A percentile compares a stretch with the other conserved stretches of the same genome.
Conservation (phyloP, 2,329 filamentous ascomycete genomes). For the Fusarium heterosporum region DNA sequence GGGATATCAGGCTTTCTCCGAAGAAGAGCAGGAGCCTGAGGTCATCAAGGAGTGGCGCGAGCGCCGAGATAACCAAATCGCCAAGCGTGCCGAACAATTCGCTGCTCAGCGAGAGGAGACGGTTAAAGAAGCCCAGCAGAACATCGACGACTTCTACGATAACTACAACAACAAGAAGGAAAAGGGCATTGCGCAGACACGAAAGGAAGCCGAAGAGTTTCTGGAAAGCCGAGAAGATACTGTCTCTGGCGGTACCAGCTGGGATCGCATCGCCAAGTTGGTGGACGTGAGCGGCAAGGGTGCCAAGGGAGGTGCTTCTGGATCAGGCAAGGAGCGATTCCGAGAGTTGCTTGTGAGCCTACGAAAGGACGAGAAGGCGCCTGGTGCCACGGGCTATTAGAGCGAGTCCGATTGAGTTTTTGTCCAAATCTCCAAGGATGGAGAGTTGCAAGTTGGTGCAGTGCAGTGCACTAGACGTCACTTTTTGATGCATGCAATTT, state of each 20-base stretch:
- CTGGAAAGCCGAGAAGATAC: constrained; percentile 90
- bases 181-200: constrained; percentile 88
- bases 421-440: constrained; percentile 9
- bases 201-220: constrained; percentile 94
- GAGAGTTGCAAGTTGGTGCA: constrained; percentile 35
- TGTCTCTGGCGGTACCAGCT: constrained; percentile 93
- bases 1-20: constrained; percentile 67
- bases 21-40: constrained; percentile 85
- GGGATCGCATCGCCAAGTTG: constrained; percentile 97
- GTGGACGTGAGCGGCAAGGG: constrained; percentile 98
- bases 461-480: constrained; percentile 39
- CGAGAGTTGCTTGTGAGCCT: constrained; percentile 88
- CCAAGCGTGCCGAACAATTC: constrained; percentile 87
- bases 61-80: constrained; percentile 83
- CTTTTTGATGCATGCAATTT: constrained; percentile 42
- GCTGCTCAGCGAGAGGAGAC: constrained; percentile 85
- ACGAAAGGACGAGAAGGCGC: constrained; percentile 91
- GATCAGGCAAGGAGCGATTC: constrained; percentile 96
- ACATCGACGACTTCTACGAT: constrained; percentile 99
- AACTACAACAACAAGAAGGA: constrained; percentile 99
- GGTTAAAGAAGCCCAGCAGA: constrained; percentile 87
- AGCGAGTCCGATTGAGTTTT: constrained; percentile 16
- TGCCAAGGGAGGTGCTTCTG: constrained; percentile 83
- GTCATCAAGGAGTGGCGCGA: constrained; percentile 94
- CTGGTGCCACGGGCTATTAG: constrained; percentile 73